Conservation (phyloP, 2,329 filamentous ascomycete genomes). For the Stagonosporopsis vannaccii region DNA sequence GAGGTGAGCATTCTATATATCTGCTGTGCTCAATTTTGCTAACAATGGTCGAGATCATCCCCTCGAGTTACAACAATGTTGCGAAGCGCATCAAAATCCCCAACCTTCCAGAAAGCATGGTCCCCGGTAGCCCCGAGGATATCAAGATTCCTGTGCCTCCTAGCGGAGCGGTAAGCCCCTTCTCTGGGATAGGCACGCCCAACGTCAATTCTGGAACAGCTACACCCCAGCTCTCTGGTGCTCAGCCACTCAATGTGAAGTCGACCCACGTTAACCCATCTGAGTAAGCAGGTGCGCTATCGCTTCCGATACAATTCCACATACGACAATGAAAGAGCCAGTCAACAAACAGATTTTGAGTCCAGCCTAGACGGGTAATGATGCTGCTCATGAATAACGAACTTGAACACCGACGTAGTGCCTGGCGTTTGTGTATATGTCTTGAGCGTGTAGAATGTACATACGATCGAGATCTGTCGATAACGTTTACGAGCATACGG, state of each 20-base stretch:
- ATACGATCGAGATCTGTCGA: slow-evolving; percentile 8
- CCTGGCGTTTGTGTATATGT: slow-evolving; percentile 1
- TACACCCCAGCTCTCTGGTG: slow-evolving; percentile 25
- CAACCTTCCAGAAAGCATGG: slow-evolving; percentile 67
- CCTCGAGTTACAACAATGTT: slow-evolving; percentile 95
- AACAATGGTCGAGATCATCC: slow-evolving; percentile 72
- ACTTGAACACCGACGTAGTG: background rate
- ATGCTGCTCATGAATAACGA: slow-evolving; percentile 4
- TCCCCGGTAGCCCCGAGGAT: slow-evolving; percentile 81
- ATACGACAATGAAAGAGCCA: slow-evolving; percentile 33
- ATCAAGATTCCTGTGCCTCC: slow-evolving; percentile 78
- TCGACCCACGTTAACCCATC: slow-evolving; percentile 42
- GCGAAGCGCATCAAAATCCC: slow-evolving; percentile 90
- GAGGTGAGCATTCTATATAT: slow-evolving; percentile 62
- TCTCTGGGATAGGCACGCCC: slow-evolving; percentile 51
- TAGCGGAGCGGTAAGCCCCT: slow-evolving; percentile 57
- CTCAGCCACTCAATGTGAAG: slow-evolving; percentile 38
- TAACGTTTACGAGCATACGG: slow-evolving; percentile 7
- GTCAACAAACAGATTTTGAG: slow-evolving; percentile 31
- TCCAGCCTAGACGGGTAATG: slow-evolving; percentile 26
- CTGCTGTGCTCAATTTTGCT: background rate
- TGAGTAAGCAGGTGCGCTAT: slow-evolving; percentile 28
- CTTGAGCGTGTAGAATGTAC: slow-evolving; percentile 11
- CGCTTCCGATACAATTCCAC: slow-evolving; percentile 27
- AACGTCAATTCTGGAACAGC: slow-evolving; percentile 37